These are phyloP conservation scores for Gossypium gossypioides DNA, from an alignment of 441 rosid species.

Conservation along the genomic window DNA sequence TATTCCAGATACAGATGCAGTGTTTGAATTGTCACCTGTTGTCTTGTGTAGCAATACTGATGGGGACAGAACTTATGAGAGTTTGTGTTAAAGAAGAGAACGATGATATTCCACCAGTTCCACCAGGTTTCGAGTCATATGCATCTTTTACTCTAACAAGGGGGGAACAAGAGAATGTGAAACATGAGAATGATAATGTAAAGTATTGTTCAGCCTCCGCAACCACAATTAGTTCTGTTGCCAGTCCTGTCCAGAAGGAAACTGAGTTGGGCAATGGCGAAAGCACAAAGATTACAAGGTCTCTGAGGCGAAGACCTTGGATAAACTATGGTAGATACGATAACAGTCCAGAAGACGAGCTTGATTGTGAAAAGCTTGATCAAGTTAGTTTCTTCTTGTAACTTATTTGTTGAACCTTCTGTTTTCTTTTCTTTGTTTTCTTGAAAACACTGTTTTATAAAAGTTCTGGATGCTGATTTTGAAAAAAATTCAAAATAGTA, in stretches of 20 bases:
- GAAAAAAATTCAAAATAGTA: neutral
- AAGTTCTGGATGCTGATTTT: neutral
- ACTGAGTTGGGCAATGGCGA: constrained; percentile 27
- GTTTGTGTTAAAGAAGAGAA: constrained; percentile 72
- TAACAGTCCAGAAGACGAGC: constrained; percentile 41
- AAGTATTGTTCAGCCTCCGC: constrained; percentile 31
- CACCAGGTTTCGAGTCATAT: constrained; percentile 92
- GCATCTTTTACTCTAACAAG: constrained; percentile 58
- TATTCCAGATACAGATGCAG: neutral
- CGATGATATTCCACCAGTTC: constrained; percentile 77
- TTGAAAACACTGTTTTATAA: neutral
- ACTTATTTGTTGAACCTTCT: neutral
- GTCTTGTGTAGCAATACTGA: constrained; percentile 30
- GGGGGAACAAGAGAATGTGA: constrained; percentile 31
- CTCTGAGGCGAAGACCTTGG: constrained; percentile 59
- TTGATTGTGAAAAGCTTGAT: constrained; percentile 37
- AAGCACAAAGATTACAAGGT: constrained; percentile 34
- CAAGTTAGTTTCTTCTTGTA: constrained; percentile 34
- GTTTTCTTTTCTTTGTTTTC: neutral
- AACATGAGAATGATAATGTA: constrained; percentile 26
- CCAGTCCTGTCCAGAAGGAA: constrained; percentile 38
- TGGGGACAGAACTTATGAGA: constrained; percentile 92
- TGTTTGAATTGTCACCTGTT: neutral
- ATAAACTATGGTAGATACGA: constrained; percentile 45
- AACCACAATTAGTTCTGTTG: constrained; percentile 31